Evolutionary conservation across 352 stramenopile species (phyloP), one percentile per base, ranked within the genome.

Genomic region (Phytophthora pseudosyringae): DNA sequence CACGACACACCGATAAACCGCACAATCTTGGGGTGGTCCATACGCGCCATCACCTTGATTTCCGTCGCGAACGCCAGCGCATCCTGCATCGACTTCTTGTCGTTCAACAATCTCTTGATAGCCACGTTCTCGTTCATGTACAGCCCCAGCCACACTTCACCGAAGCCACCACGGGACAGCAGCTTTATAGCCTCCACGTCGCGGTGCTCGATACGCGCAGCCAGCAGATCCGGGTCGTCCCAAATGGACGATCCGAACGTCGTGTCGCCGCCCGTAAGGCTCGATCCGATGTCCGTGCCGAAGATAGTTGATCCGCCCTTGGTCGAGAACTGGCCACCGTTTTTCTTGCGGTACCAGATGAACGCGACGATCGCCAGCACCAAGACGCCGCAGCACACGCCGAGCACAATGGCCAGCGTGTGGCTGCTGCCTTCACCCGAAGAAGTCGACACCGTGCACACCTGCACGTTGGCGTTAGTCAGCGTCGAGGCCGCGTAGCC

Each of bases 1-100:
- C 83, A 92, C 25, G 83, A 81, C 10, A 90, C 83, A 41, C 83
- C 83, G 31, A 90, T 83, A 38, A 92, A 89, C 11, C 46, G 68
- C 35, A 89, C 80, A 32, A 92, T 83, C 68, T 88, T 89, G 8
- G 76, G 83, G 52, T 88, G 81, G 16, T 89, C 77, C 44, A 92
- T 32, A 29, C 78, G 71, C 16, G 69, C 73, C 69, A 90, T 86
- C 10, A 60, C 65, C 53, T 88, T 82, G 43, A 90, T 83, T 59
- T 90, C 81, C 4, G 60, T 75, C 6, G 81, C 80, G 52, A 92
- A 89, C n/a, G 68, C 71, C 55, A 88, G 35, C 2, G 79, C 75
- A 36, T 89, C 76, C 45, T 68, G 52, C 72, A 86, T 80, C 7
- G 63, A 82, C 53, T 83, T 82, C 60, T 88, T 86, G 45, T 85